These are phyloP conservation scores for Gelatoporia subvermispora DNA, from an alignment of 768 basidiomycete genomes.

Conservation along the genomic window DNA sequence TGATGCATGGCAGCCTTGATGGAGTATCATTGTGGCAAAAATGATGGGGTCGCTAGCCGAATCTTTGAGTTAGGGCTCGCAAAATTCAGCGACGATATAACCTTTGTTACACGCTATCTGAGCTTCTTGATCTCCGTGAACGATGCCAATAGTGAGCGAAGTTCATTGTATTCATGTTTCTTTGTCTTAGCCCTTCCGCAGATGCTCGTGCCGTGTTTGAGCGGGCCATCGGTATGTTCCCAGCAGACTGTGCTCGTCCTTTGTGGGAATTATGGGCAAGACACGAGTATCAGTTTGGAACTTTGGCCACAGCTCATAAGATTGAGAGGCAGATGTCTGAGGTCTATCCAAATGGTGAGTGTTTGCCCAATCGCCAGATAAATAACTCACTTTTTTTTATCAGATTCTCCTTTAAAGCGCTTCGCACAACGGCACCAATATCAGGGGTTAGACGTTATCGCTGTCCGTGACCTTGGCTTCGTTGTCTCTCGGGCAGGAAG, in stretches of 20 bases:
- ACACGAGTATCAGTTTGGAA: slow-evolving; percentile 95
- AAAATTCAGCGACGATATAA: slow-evolving; percentile 72
- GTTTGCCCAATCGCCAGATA: not conserved
- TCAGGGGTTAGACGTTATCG: slow-evolving; percentile 82
- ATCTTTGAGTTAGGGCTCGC: slow-evolving; percentile 95
- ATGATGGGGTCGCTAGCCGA: slow-evolving; percentile 71
- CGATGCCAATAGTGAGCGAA: slow-evolving; percentile 85
- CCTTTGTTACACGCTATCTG: slow-evolving; percentile 85
- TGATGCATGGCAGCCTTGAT: slow-evolving; percentile 60
- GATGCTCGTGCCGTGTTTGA: slow-evolving; percentile 97
- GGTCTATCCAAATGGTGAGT: slow-evolving; percentile 76
- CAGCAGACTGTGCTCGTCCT: slow-evolving; percentile 72
- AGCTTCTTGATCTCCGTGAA: slow-evolving; percentile 92
- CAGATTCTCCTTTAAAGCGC: slow-evolving; percentile 87
- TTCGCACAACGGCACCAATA: slow-evolving; percentile 86
- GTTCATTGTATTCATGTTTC: slow-evolving; percentile 1
- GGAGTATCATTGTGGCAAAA: slow-evolving; percentile 89
- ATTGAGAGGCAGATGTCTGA: slow-evolving; percentile 88
- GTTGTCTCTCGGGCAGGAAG: slow-evolving; percentile 37
- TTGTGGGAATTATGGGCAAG: slow-evolving; percentile 96
- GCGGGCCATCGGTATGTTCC: slow-evolving; percentile 72
- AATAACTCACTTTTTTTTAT: not conserved
- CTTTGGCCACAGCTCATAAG: slow-evolving; percentile 81
- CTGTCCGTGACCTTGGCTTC: slow-evolving; percentile 83
- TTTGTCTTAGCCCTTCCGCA: slow-evolving; percentile 27